phyloP scores from a whole-genome alignment of 2,329 filamentous ascomycete genomes.

The Colletotrichum destructivum region DNA sequence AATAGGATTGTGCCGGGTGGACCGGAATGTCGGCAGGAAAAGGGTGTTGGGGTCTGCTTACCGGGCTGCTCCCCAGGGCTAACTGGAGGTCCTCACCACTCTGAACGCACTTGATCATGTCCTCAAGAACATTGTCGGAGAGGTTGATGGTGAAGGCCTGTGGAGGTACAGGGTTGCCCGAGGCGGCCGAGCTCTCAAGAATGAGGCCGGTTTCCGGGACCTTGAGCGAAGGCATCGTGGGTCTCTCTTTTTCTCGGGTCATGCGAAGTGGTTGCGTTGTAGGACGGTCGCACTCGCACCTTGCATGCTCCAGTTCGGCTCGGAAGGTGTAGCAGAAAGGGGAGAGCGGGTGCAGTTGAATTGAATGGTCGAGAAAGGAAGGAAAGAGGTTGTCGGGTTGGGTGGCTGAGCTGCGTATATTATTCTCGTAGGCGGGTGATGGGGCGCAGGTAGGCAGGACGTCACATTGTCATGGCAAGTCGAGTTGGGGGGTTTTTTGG shows the following conservation, averaged over 20 bases:
- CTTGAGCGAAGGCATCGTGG: slow-evolving; percentile 67
- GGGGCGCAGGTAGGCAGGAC: slow-evolving; percentile 39
- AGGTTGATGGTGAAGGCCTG: slow-evolving; percentile 74
- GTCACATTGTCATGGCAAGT: slow-evolving; percentile 40
- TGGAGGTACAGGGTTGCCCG: slow-evolving; percentile 58
- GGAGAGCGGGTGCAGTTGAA: neutral
- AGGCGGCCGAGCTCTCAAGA: slow-evolving; percentile 66
- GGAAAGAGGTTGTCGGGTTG: neutral
- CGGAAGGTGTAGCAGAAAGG: slow-evolving; percentile 4
- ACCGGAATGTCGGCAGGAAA: slow-evolving; percentile 10
- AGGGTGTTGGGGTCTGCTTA: slow-evolving; percentile 58
- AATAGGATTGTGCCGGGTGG: slow-evolving; percentile 23
- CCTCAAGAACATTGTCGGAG: slow-evolving; percentile 70
- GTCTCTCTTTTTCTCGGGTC: slow-evolving; percentile 25
- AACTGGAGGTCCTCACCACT: slow-evolving; percentile 71
- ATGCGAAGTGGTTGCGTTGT: slow-evolving; percentile 29
- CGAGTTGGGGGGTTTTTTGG: slow-evolving; percentile 15
- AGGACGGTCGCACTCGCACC: slow-evolving; percentile 28
- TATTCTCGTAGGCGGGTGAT: slow-evolving; percentile 39
- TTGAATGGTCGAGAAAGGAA: slow-evolving; percentile 6
- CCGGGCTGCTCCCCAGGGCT: slow-evolving; percentile 70
- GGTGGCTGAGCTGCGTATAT: slow-evolving; percentile 28
- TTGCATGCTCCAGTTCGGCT: slow-evolving; percentile 36
- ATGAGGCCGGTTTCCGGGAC: slow-evolving; percentile 72
- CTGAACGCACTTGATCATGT: slow-evolving; percentile 73